phyloP scores from a whole-genome alignment of 202 grass and related monocot species.

The Elaeis oleifera region DNA sequence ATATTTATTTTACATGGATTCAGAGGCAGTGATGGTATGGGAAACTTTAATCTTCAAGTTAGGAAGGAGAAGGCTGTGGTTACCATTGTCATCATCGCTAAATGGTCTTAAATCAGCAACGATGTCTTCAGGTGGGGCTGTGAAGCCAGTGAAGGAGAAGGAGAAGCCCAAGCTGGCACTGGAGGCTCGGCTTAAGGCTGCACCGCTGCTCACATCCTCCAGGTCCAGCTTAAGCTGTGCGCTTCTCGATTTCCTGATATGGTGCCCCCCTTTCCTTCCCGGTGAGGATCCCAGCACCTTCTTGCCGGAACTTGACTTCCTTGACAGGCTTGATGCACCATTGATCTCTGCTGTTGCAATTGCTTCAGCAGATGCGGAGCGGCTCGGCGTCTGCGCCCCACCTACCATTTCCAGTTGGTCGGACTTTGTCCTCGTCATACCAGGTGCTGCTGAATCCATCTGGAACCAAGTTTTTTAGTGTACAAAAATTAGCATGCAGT shows the following conservation, averaged over 20 bases:
- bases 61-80: too few relatives aligned
- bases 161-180: slow-evolving; percentile 99
- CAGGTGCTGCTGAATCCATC: slow-evolving; percentile 22
- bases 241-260: slow-evolving; percentile 82
- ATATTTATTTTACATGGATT: too few relatives aligned
- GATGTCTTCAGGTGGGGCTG: slow-evolving; percentile 52
- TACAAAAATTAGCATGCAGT: background rate
- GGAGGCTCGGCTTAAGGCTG: slow-evolving; percentile 89
- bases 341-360: slow-evolving; percentile 37
- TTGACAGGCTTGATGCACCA: slow-evolving; percentile 27
- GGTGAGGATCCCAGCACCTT: slow-evolving; percentile 27
- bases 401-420: slow-evolving; percentile 43
- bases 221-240: slow-evolving; percentile 71
- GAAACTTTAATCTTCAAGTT: too few relatives aligned
- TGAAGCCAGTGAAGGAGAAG: slow-evolving; percentile 96
- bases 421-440: slow-evolving; percentile 51
- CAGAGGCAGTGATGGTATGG: too few relatives aligned
- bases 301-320: slow-evolving; percentile 57
- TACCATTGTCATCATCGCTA: slow-evolving; percentile 74
- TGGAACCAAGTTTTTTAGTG: background rate
- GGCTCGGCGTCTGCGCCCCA: slow-evolving; percentile 38
- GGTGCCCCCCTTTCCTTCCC: slow-evolving; percentile 22
- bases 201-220: slow-evolving; percentile 62
- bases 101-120: slow-evolving; percentile 24
- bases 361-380: slow-evolving; percentile 60